These are phyloP conservation scores for Erythrophleum fordii DNA, from an alignment of 306 rosid genomes.

Conservation along the genomic window DNA sequence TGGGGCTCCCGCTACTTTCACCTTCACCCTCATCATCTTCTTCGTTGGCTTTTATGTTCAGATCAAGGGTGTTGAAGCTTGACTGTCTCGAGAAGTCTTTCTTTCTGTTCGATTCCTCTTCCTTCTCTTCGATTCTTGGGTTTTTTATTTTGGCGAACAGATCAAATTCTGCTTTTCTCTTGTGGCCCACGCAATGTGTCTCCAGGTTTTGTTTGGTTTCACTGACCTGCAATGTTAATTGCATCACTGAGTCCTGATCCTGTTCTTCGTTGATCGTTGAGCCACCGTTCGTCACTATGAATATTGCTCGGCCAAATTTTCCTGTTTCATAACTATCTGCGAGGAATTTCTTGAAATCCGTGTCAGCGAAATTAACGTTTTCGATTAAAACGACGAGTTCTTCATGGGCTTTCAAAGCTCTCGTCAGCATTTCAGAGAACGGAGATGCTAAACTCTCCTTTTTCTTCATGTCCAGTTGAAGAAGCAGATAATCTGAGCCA, in stretches of 20 bases:
- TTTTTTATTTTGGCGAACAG: constrained; percentile 50
- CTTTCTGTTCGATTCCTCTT: constrained; percentile 37
- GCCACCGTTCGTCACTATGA: constrained; percentile 63
- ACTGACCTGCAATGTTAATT: constrained; percentile 54
- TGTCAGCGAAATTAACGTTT: constrained; percentile 67
- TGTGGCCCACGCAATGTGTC: constrained; percentile 47
- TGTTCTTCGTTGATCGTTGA: constrained; percentile 44
- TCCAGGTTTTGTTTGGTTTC: constrained; percentile 47
- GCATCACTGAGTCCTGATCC: constrained; percentile 46
- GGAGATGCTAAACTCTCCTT: constrained; percentile 42
- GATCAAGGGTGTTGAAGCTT: constrained; percentile 80
- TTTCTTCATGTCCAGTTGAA: constrained; percentile 59
- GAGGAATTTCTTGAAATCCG: constrained; percentile 65
- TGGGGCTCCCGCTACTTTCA: constrained; percentile 47
- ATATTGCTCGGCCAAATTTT: constrained; percentile 62
- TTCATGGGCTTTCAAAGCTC: constrained; percentile 60
- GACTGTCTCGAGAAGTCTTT: constrained; percentile 64
- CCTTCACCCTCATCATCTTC: constrained; percentile 46
- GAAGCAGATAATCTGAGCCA: constrained; percentile 64
- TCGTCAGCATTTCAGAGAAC: constrained; percentile 42
- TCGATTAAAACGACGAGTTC: constrained; percentile 65
- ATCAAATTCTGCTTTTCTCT: constrained; percentile 68
- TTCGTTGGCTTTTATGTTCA: constrained; percentile 70
- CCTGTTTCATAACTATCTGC: constrained; percentile 60
- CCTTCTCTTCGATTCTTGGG: constrained; percentile 48